These are phyloP conservation scores for Logfia minima DNA, from an alignment of 129 eudicot species.

Conservation along the genomic window DNA sequence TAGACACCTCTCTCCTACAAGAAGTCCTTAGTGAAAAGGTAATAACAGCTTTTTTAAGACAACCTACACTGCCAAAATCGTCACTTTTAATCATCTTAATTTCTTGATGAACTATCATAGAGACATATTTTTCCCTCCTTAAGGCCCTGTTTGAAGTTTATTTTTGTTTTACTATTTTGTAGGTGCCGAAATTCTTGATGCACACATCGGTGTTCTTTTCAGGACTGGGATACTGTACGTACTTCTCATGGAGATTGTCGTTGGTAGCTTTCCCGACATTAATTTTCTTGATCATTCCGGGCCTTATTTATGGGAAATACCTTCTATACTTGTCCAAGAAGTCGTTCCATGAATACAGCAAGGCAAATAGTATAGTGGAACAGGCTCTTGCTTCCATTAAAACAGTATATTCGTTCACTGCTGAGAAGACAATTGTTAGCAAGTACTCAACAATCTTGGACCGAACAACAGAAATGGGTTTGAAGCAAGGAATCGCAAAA, in stretches of 20 bases:
- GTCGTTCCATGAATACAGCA: conserved; percentile 65
- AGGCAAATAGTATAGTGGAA: conserved; percentile 66
- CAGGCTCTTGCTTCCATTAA: conserved; percentile 91
- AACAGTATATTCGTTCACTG: conserved; percentile 85
- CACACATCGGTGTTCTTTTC: conserved; percentile 76
- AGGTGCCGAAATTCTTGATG: conserved; percentile 94
- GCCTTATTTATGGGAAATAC: conserved; percentile 79
- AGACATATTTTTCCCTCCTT: background rate
- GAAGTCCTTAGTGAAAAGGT: conserved; percentile 98
- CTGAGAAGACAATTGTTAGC: conserved; percentile 62
- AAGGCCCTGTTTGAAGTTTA: background rate
- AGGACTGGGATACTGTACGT: conserved; percentile 77
- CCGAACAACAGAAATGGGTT: conserved; percentile 61
- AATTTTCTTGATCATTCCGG: conserved; percentile 81
- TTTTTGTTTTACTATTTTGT: background rate
- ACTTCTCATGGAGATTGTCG: conserved; percentile 89
- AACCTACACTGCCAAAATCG: background rate
- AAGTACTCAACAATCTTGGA: conserved; percentile 64
- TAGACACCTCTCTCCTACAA: conserved; percentile 84
- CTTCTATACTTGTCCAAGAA: conserved; percentile 61
- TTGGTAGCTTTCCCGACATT: conserved; percentile 85
- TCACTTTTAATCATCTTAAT: background rate
- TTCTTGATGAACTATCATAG: background rate
- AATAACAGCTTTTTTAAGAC: background rate
- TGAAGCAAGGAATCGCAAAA: conserved; percentile 85